Evolutionary conservation across 164 flowering plant species (phyloP), one percentile per base, ranked within the genome.

Genomic region (Protea cynaroides): DNA sequence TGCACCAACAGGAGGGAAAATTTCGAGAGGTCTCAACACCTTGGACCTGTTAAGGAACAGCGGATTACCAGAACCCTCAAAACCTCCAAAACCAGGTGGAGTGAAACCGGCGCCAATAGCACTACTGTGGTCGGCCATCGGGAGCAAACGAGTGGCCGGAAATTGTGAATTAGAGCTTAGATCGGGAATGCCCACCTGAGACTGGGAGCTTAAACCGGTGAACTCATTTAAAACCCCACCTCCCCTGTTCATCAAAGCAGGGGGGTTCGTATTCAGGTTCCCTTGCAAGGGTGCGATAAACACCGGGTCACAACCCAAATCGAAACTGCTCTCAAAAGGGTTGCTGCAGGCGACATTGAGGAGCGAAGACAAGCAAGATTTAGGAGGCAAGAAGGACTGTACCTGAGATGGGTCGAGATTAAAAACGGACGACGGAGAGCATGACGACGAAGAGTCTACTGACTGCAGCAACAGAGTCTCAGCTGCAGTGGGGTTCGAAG

Each of bases 371-470:
- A 83, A 68, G 53, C 74, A 59, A 37, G 83, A 74, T 64, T 83
- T 85, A 0, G 78, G 79, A 4, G 76, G 82, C 65, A 81, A 56
- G 55, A 71, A 79, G 49, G 73, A 76, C n/a, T 75, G 81, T 24
- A 77, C 68, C 69, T 80, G 84, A 46, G 82, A 80, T 3, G 81
- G 84, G 76, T 86, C 85, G 18, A 88, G 74, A 61, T 71, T 78
- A 75, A 88, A 83, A 38, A 76, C 79, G 22, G 86, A 76, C 4
- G 84, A 67, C 1, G 84, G 86, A 1, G 96, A 86, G 58, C 86
- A 83, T 0, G 92, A 84, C 17, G 88, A 76, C 1, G 92, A 82
- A 4, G 89, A 82, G 60, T 85, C 92, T n/a, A 80, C 81, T 19
- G 78, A 58, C 12, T 82, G 79, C 7, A 82, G 52, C 23, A 85